Conservation (phyloP, 2,329 filamentous ascomycete species). For the Gyromitra esculenta region DNA sequence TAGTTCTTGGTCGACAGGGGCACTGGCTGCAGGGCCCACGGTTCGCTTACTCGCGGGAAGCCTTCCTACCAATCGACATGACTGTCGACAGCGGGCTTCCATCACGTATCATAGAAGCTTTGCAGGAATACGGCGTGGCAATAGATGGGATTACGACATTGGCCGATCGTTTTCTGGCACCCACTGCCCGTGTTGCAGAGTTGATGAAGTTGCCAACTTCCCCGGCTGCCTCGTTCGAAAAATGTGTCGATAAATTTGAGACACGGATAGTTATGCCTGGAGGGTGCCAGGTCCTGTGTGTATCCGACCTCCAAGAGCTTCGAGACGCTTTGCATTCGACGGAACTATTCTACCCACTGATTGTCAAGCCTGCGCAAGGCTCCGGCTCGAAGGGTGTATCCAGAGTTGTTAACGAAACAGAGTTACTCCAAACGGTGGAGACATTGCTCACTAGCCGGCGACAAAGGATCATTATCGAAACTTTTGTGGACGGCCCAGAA, state of each 20-base stretch:
- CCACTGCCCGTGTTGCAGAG: not conserved
- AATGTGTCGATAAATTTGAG: not conserved
- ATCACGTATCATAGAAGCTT: not conserved
- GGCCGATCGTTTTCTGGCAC: not conserved
- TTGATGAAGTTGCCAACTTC: not conserved
- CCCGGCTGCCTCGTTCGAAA: not conserved
- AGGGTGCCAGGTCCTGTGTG: not conserved
- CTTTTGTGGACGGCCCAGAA: not conserved
- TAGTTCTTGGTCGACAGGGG: not conserved
- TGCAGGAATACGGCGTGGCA: not conserved
- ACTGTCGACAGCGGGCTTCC: not conserved
- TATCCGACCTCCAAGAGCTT: not conserved
- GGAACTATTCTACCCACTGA: not conserved
- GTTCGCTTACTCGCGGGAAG: not conserved
- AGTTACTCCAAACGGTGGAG: not conserved
- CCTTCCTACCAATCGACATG: not conserved
- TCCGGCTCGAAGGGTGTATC: not conserved
- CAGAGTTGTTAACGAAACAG: not conserved
- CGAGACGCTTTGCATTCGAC: not conserved
- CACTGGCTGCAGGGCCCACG: not conserved
- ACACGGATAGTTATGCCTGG: not conserved
- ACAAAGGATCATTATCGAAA: not conserved
- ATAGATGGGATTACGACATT: slow-evolving; percentile 1
- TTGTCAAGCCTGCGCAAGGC: not conserved
- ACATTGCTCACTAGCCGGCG: not conserved